Evolutionary conservation across 2,329 filamentous ascomycete genomes (phyloP).

Genomic region (Hypoxylon sp.): DNA sequence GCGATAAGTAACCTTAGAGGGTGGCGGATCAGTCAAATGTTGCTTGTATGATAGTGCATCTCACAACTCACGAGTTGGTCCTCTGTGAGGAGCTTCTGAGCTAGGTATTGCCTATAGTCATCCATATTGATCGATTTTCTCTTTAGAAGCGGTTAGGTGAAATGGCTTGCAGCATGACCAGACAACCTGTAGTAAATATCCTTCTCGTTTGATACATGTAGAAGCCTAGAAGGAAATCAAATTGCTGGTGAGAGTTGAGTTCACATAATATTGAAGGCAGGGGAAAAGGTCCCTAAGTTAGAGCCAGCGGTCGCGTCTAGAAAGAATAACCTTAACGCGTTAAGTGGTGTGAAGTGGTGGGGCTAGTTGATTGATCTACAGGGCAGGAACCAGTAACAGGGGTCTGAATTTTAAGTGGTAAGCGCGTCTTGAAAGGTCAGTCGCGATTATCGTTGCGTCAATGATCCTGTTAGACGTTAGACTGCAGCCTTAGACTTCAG

Average conservation of each 20-base stretch:
- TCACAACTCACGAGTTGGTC: conserved; percentile 73
- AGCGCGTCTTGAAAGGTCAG: conserved; percentile 24
- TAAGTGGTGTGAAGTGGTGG: conserved; percentile 48
- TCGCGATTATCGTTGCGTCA: conserved; percentile 28
- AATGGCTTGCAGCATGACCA: conserved; percentile 16
- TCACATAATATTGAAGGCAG: conserved; percentile 7
- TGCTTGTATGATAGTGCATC: background rate
- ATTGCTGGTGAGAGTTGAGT: conserved; percentile 7
- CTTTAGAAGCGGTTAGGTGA: background rate
- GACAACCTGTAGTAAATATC: background rate
- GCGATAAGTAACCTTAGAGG: conserved; percentile 84
- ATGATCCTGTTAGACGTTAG: conserved; percentile 35
- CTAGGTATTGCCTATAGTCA: conserved; percentile 80
- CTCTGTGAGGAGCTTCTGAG: conserved; percentile 82
- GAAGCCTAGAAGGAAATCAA: background rate
- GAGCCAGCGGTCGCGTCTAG: conserved; percentile 32
- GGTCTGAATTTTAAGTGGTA: conserved; percentile 33
- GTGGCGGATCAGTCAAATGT: conserved; percentile 37
- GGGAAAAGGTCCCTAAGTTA: conserved; percentile 1
- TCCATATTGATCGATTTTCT: conserved; percentile 60
- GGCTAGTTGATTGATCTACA: conserved; percentile 27
- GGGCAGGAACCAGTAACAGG: conserved; percentile 23
- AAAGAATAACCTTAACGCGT: conserved; percentile 44
- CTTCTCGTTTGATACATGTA: background rate
- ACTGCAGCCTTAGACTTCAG: background rate